Evolutionary conservation across 2,329 filamentous ascomycete genomes (phyloP).

Genomic region (Exophiala phaeomuriformis): DNA sequence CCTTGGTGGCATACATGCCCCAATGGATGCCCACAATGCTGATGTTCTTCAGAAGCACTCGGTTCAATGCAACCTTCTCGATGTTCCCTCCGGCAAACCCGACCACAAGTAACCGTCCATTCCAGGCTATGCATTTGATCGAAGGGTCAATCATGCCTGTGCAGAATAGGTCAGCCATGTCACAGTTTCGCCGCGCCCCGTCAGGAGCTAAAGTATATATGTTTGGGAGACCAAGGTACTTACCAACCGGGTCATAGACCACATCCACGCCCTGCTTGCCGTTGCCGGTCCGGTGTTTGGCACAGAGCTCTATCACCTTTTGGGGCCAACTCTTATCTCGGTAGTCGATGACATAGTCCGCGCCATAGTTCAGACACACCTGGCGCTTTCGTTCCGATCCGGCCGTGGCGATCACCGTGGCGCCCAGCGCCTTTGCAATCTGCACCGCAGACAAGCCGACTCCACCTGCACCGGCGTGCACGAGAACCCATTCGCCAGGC

Average conservation of each 20-base stretch:
- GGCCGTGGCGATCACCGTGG: constrained; percentile 87
- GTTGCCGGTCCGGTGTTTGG: constrained; percentile 53
- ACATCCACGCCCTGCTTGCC: constrained; percentile 69
- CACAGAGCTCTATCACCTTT: constrained; percentile 62
- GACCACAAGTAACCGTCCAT: constrained; percentile 77
- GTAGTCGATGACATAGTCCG: constrained; percentile 78
- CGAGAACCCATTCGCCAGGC: constrained; percentile 74
- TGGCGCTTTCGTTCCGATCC: constrained; percentile 72
- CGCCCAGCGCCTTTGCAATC: constrained; percentile 84
- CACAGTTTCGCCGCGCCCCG: background rate
- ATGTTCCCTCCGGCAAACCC: constrained; percentile 82
- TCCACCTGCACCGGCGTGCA: constrained; percentile 87
- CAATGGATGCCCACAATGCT: constrained; percentile 83
- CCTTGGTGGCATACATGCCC: constrained; percentile 69
- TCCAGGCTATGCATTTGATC: constrained; percentile 90
- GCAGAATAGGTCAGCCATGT: background rate
- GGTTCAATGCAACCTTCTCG: constrained; percentile 87
- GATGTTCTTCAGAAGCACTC: constrained; percentile 89
- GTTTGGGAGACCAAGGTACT: constrained; percentile 3
- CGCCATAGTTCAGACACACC: constrained; percentile 71
- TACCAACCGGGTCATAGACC: constrained; percentile 86
- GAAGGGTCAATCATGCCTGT: constrained; percentile 64
- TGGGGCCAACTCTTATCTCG: constrained; percentile 60
- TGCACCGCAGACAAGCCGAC: constrained; percentile 89
- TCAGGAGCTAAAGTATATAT: no score